Evolutionary conservation across 495 filamentous ascomycete genomes (phyloP).

Genomic region (Xylaria scruposa): DNA sequence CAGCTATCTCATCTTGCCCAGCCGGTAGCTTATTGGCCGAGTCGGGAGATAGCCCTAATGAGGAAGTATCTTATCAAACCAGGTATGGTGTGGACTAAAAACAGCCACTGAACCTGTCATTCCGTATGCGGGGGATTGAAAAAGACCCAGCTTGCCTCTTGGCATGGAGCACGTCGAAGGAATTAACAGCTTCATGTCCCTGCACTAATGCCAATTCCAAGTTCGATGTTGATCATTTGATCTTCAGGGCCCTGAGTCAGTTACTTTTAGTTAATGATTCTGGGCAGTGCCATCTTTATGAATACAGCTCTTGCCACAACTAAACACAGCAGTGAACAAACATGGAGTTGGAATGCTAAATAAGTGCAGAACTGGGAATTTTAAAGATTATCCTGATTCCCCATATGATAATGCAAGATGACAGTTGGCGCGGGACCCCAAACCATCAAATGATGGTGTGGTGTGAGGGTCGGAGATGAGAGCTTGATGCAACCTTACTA

Average conservation of each 20-base stretch:
- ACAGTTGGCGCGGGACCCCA: constrained; percentile 37
- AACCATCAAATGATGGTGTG: constrained; percentile 42
- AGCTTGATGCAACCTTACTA: constrained; percentile 38
- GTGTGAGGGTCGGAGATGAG: constrained; percentile 37
- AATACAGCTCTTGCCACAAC: background rate
- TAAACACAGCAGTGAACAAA: background rate
- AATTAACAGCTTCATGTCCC: background rate
- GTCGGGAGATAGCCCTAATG: constrained; percentile 16
- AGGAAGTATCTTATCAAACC: constrained; percentile 27
- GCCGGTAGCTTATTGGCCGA: constrained; percentile 16
- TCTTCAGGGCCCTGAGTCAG: constrained; percentile 5
- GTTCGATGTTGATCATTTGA: constrained; percentile 13
- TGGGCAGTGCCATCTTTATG: background rate
- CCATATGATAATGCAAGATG: constrained; percentile 27
- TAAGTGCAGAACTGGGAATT: background rate
- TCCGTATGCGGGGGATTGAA: constrained; percentile 22
- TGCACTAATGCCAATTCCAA: background rate
- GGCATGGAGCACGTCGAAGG: constrained; percentile 7
- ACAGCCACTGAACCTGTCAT: constrained; percentile 17
- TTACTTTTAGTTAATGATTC: background rate
- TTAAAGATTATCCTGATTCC: constrained; percentile 5
- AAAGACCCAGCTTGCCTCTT: background rate
- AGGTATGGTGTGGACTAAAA: constrained; percentile 19
- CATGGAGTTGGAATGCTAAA: constrained; percentile 1
- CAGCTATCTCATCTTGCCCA: constrained; percentile 18